These are phyloP conservation scores for Funneliformis geosporum DNA, from an alignment of 192 early-diverging fungal genomes.

Conservation along the genomic window DNA sequence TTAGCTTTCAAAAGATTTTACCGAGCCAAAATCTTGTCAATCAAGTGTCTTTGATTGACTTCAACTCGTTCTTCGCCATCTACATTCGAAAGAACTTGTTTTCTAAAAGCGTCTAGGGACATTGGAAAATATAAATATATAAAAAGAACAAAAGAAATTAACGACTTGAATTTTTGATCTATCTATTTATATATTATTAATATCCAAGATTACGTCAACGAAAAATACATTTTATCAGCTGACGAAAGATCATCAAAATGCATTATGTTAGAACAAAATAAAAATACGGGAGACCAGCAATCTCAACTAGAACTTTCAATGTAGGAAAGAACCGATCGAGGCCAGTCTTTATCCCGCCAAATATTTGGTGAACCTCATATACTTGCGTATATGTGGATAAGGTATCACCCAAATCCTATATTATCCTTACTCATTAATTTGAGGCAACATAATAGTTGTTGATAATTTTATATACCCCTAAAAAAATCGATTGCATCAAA, in stretches of 20 bases:
- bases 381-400: slow-evolving; percentile 11
- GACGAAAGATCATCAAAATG: too few species aligned
- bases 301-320: neutral
- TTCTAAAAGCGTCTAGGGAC: slow-evolving; percentile 48
- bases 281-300: slow-evolving; percentile 26
- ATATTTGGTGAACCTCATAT: slow-evolving; percentile 27
- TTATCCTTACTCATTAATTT: slow-evolving; percentile 37
- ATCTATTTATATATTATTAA: too few species aligned
- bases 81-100: slow-evolving; percentile 46
- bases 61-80: slow-evolving; percentile 66
- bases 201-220: too few species aligned
- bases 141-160: too few species aligned
- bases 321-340: slow-evolving; percentile 1
- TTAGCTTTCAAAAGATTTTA: slow-evolving; percentile 25
- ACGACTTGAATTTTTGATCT: too few species aligned
- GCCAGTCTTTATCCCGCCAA: slow-evolving; percentile 19
- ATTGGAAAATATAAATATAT: neutral
- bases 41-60: slow-evolving; percentile 86
- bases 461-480: neutral
- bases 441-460: neutral
- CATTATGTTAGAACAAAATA: neutral
- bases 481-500: neutral
- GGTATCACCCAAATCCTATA: slow-evolving; percentile 36
- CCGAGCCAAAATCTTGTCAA: slow-evolving; percentile 88
- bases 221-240: too few species aligned